Base-by-base conservation (phyloP, 2,329 filamentous ascomycete genomes). In the Fusarium keratoplasticum region DNA sequence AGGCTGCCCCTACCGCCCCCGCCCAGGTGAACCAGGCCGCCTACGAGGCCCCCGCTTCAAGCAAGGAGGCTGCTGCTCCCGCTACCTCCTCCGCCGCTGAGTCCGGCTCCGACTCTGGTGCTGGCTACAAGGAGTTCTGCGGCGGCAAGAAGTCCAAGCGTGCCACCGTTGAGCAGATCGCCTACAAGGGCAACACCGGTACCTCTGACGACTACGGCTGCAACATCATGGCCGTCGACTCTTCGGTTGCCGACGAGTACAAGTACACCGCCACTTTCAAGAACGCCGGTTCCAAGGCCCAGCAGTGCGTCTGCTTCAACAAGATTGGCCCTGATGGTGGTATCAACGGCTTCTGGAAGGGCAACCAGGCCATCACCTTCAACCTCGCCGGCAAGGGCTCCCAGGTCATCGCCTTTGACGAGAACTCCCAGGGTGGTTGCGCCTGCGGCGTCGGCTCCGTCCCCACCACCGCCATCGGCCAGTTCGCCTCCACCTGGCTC, bases 271-370 rank as follows among this genome's bases (percentile, higher is more conserved):
- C 82, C 69, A 80, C 80, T 72, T 86, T 87, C 78, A 79, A 78
- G 61, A 83, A 84, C 77, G 83, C 81, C 60, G 79, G 81, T 61
- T 78, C 65, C 71, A 60, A 77, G 52, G 81, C 82, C 64, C 77
- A 81, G 69, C 44, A 79, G 50, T 88, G 87, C 77, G 76, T 77
- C 38, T 86, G 84, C 83, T 88, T 81, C 82, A 87, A 87, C 85
- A 89, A 89, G 86, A 87, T 88, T 63, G 87, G 87, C 52, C 77
- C 81, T 16, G 74, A 82, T 55, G 82, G 83, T 42, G 66, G 69
- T 38, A 83, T 88, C 78, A 82, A 87, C 77, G 87, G 87, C 73
- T 87, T 87, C 83, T 89, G 85, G 81, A 82, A 82, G 66, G 79
- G 82, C 74, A 81, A 84, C 61, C 42, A 83, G 62, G 85, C 81